Percentiles rank a stretch among this genome's conserved stretches.
Conservation (phyloP, 352 stramenopile species). For the Globisporangium camurandrum region DNA sequence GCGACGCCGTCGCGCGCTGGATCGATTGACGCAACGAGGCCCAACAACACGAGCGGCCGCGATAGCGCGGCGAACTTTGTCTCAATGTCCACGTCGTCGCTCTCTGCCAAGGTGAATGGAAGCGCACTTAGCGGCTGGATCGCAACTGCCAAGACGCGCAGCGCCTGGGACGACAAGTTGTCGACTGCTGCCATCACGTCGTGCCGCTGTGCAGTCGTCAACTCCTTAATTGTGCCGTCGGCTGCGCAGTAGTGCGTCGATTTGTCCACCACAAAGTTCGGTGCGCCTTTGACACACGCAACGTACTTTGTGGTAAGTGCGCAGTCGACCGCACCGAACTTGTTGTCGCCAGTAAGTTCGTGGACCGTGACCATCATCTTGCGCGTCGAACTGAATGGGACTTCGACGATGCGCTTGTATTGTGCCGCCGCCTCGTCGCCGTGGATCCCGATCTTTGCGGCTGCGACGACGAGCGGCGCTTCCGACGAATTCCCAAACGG, state of each 20-base stretch:
- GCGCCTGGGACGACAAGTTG: constrained; percentile 57
- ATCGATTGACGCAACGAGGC: constrained; percentile 91
- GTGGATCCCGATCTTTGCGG: constrained; percentile 60
- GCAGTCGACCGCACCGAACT: constrained; percentile 34
- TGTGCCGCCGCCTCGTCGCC: constrained; percentile 39
- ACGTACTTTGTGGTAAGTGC: constrained; percentile 32
- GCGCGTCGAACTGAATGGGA: constrained; percentile 92
- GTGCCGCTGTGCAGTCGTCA: constrained; percentile 35
- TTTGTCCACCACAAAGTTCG: constrained; percentile 66
- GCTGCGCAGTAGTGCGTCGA: constrained; percentile 47
- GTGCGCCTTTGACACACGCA: constrained; percentile 55
- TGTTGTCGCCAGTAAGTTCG: constrained; percentile 22
- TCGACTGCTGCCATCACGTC: constrained; percentile 56
- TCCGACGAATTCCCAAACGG: constrained; percentile 71
- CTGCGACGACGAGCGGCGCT: constrained; percentile 60
- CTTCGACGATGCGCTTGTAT: constrained; percentile 80
- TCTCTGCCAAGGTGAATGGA: constrained; percentile 30
- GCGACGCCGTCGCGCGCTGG: constrained; percentile 55
- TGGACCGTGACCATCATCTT: constrained; percentile 93
- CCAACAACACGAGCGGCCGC: constrained; percentile 86
- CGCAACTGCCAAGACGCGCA: constrained; percentile 87
- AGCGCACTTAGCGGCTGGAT: constrained; percentile 59
- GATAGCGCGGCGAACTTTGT: constrained; percentile 60
- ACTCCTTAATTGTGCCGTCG: constrained; percentile 36
- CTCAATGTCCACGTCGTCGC: constrained; percentile 55